Conservation (phyloP, 176 grass and related monocot species). For the Cenchrus americanus region DNA sequence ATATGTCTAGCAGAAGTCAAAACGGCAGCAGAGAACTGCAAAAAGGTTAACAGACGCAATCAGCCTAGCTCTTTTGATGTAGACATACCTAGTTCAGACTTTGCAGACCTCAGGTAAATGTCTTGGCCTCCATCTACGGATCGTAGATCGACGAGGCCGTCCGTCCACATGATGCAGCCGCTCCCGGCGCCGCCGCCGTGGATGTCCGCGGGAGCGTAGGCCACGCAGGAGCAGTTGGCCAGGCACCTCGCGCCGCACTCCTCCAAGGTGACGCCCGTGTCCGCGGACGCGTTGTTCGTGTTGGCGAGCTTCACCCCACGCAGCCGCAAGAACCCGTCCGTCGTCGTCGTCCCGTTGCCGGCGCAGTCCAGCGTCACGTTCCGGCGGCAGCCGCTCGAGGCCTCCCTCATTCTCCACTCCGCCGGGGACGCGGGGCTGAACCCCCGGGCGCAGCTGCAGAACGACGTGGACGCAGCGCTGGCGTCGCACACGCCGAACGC, state of each 20-base stretch:
- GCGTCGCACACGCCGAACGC: conserved; percentile 47
- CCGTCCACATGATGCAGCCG: conserved; percentile 28
- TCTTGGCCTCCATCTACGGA: conserved; percentile 31
- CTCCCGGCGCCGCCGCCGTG: neutral
- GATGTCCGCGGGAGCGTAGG: conserved; percentile 36
- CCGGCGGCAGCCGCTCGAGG: conserved; percentile 41
- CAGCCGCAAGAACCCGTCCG: conserved; percentile 4
- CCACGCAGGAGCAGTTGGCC: conserved; percentile 59
- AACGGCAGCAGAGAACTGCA: neutral
- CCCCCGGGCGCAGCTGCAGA: conserved; percentile 47
- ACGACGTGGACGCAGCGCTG: neutral
- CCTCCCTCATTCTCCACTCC: conserved; percentile 34
- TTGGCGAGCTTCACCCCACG: conserved; percentile 46
- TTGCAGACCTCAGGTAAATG: conserved; percentile 10
- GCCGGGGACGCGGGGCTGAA: conserved; percentile 33
- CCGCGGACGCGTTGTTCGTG: neutral
- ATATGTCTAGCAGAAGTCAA: neutral
- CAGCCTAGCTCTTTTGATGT: neutral
- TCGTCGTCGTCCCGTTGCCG: neutral
- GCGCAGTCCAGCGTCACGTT: conserved; percentile 33
- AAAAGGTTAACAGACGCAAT: neutral
- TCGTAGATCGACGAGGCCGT: neutral
- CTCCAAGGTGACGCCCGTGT: conserved; percentile 19
- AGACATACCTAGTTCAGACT: conserved; percentile 12
- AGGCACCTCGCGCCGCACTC: conserved; percentile 39